Percentiles rank a stretch among this genome's conserved stretches.
phyloP scores from a whole-genome alignment of 352 stramenopile genomes.

The Phytopythium boreale region DNA sequence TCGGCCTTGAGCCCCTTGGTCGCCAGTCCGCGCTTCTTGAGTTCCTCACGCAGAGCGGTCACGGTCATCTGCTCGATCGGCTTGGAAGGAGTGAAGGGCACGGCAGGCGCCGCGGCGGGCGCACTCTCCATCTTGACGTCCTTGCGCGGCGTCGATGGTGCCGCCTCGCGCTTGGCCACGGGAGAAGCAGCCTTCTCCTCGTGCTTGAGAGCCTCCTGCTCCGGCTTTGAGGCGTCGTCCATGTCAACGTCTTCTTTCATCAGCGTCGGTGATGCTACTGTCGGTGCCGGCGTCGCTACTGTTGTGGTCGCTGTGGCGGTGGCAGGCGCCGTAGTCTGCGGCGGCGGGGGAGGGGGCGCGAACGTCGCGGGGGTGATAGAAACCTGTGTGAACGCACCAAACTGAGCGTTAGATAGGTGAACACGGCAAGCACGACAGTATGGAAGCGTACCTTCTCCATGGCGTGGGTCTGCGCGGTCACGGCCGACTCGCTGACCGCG shows the following conservation, averaged over 20 bases:
- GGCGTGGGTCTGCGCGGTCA: constrained; percentile 29
- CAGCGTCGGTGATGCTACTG: constrained; percentile 17
- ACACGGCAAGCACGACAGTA: no score
- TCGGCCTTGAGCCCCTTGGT: constrained; percentile 86
- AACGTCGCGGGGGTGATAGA: constrained; percentile 25
- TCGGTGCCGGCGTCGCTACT: constrained; percentile 1
- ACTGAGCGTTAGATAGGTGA: neutral
- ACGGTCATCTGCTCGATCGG: constrained; percentile 81
- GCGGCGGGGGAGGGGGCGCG: constrained; percentile 24
- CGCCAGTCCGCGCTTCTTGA: constrained; percentile 71
- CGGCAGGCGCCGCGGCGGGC: constrained; percentile 12
- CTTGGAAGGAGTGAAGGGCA: constrained; percentile 63
- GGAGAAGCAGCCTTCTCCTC: constrained; percentile 5
- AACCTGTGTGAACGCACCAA: constrained; percentile 7
- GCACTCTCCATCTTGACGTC: constrained; percentile 64
- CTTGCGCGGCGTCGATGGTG: constrained; percentile 8
- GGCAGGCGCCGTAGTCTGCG: constrained; percentile 8
- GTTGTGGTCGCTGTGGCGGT: neutral
- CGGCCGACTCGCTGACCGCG: constrained; percentile 24
- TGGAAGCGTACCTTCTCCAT: constrained; percentile 27
- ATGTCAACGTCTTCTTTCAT: constrained; percentile 12
- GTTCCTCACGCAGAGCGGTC: constrained; percentile 54
- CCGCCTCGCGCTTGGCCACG: constrained; percentile 9
- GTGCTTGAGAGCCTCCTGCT: constrained; percentile 13
- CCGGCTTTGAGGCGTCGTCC: constrained; percentile 6